These are phyloP conservation scores for Triglochin maritima DNA, from an alignment of 106 monocot species.

Conservation along the genomic window DNA sequence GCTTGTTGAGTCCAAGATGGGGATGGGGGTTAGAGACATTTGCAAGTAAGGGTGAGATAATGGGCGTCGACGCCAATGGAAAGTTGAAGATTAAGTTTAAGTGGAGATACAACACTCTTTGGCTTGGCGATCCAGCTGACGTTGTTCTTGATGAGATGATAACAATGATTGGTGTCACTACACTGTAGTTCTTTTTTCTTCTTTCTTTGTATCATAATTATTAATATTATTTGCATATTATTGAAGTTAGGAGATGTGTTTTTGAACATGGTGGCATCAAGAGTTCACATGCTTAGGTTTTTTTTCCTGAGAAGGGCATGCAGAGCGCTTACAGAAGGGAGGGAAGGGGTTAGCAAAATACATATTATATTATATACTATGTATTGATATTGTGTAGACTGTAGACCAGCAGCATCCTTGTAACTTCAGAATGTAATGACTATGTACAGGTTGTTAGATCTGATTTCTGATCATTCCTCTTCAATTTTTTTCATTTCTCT, in stretches of 20 bases:
- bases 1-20: slow-evolving; percentile 68
- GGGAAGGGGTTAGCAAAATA: not conserved
- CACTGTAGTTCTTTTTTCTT: not conserved
- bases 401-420: not conserved
- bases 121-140: slow-evolving; percentile 96
- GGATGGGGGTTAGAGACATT: slow-evolving; percentile 91
- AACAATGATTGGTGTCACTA: not conserved
- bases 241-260: not conserved
- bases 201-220: not conserved
- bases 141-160: slow-evolving; percentile 51
- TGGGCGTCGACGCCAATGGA: slow-evolving; percentile 93
- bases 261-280: not conserved
- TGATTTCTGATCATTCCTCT: not conserved
- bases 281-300: not conserved
- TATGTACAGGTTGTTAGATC: slow-evolving; percentile 2
- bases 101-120: slow-evolving; percentile 76
- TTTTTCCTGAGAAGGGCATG: not conserved
- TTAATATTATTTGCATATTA: not conserved
- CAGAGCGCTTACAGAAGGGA: not conserved
- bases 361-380: not conserved
- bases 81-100: slow-evolving; percentile 84
- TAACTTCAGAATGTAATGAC: not conserved
- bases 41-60: slow-evolving; percentile 66
- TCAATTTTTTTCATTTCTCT: not conserved
- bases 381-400: not conserved